phyloP scores from a whole-genome alignment of 768 basidiomycete genomes.

The Grammothele lineata region DNA sequence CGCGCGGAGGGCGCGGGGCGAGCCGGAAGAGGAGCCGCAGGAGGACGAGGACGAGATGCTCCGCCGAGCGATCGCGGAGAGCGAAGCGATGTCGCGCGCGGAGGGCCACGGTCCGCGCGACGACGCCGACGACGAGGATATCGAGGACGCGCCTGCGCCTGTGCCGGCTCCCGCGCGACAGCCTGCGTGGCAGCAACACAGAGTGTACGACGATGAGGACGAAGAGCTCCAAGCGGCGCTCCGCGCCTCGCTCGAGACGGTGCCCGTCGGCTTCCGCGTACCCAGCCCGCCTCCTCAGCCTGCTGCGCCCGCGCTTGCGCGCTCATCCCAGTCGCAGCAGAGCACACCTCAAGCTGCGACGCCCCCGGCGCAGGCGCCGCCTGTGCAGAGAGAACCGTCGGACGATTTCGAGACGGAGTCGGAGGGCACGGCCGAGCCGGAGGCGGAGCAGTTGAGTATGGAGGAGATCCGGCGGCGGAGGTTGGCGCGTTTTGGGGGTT shows the following conservation, averaged over 20 bases:
- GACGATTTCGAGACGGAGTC: conserved; percentile 31
- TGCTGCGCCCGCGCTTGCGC: background rate
- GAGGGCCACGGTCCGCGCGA: conserved; percentile 19
- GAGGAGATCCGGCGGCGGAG: conserved; percentile 67
- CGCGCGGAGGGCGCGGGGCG: conserved; percentile 2
- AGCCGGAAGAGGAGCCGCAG: conserved; percentile 9
- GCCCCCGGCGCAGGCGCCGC: conserved; percentile 2
- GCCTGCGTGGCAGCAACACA: conserved; percentile 21
- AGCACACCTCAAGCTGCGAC: background rate
- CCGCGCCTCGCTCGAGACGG: conserved; percentile 69
- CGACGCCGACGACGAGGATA: conserved; percentile 17
- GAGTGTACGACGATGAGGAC: conserved; percentile 84
- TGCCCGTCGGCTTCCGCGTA: conserved; percentile 47
- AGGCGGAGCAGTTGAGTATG: conserved; percentile 40
- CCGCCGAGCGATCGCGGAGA: conserved; percentile 57
- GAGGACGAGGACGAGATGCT: conserved; percentile 58
- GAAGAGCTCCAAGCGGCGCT: conserved; percentile 84
- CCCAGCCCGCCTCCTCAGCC: conserved; percentile 22
- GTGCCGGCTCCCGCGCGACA: background rate
- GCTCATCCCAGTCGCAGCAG: conserved; percentile 8
- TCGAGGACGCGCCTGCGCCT: conserved; percentile 12
- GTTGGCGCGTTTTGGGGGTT: conserved; percentile 60
- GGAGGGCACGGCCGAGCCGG: conserved; percentile 22
- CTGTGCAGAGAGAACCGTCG: conserved; percentile 17
- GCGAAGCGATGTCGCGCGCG: conserved; percentile 42